phyloP scores from a whole-genome alignment of 768 basidiomycete genomes.

The Hysterangium stoloniferum region DNA sequence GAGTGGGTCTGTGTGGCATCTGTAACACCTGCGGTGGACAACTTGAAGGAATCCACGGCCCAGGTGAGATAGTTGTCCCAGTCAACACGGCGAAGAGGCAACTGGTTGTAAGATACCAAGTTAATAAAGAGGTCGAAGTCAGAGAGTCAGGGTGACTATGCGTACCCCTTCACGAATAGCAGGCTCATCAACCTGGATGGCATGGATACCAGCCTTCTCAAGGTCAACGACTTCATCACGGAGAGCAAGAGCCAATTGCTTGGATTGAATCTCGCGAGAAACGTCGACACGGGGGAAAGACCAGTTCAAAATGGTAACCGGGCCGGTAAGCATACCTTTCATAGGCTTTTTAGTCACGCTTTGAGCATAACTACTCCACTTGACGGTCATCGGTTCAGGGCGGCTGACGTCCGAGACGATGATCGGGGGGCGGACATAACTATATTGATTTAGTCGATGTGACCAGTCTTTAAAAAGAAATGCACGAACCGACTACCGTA shows the following conservation, averaged over 20 bases:
- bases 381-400: conserved; percentile 86
- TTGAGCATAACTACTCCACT: conserved; percentile 96
- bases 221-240: conserved; percentile 98
- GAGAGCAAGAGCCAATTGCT: conserved; percentile 95
- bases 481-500: conserved; percentile 90
- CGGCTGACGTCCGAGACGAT: conserved; percentile 97
- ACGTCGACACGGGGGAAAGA: conserved; percentile 99
- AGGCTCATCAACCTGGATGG: conserved; percentile 99
- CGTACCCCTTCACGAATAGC: conserved; percentile 97
- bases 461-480: background rate
- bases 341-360: conserved; percentile 88
- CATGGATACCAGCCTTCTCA: conserved; percentile 91
- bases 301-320: conserved; percentile 99
- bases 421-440: conserved; percentile 97
- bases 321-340: conserved; percentile 99
- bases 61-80: conserved; percentile 96
- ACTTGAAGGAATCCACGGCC: conserved; percentile 99
- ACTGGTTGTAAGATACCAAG: conserved; percentile 31
- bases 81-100: conserved; percentile 92
- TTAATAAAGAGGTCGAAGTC: background rate
- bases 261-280: conserved; percentile 91
- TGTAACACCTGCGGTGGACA: conserved; percentile 91
- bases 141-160: conserved; percentile 13
- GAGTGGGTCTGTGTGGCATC: conserved; percentile 96
- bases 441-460: conserved; percentile 21